Evolutionary conservation across 305 asterid genomes (phyloP).

Genomic region (Fraxinus velutina): DNA sequence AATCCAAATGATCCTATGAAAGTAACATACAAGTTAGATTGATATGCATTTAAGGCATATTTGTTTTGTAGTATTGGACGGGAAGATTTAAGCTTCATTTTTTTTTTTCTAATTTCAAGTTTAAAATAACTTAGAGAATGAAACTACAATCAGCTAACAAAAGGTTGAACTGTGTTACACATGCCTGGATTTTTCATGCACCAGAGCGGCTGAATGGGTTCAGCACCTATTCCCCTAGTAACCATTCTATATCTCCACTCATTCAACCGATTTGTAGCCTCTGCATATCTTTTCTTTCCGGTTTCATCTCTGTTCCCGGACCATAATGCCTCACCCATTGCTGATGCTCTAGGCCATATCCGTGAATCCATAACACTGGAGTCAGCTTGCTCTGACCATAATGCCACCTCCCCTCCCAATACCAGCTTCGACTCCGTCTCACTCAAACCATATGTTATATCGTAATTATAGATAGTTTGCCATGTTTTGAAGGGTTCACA

Average conservation of each 20-base stretch:
- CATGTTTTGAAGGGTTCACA: conserved; percentile 86
- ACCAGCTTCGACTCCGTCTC: conserved; percentile 55
- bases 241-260: conserved; percentile 93
- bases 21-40: background rate
- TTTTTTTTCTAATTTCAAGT: background rate
- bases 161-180: conserved; percentile 59
- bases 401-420: conserved; percentile 82
- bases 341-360: conserved; percentile 81
- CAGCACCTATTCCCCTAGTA: conserved; percentile 66
- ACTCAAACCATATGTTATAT: conserved; percentile 55
- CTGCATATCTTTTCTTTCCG: conserved; percentile 71
- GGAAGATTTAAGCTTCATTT: background rate
- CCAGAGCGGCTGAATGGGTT: conserved; percentile 93
- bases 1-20: background rate
- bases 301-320: conserved; percentile 65
- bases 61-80: background rate
- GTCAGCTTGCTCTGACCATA: conserved; percentile 96
- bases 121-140: background rate
- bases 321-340: conserved; percentile 79
- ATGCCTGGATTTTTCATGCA: conserved; percentile 74
- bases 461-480: conserved; percentile 79
- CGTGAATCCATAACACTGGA: conserved; percentile 68
- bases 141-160: conserved; percentile 3
- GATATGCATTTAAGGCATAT: background rate
- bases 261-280: conserved; percentile 72